Conservation (phyloP, 179 eudicot genomes). For the Silene noctiflora region DNA sequence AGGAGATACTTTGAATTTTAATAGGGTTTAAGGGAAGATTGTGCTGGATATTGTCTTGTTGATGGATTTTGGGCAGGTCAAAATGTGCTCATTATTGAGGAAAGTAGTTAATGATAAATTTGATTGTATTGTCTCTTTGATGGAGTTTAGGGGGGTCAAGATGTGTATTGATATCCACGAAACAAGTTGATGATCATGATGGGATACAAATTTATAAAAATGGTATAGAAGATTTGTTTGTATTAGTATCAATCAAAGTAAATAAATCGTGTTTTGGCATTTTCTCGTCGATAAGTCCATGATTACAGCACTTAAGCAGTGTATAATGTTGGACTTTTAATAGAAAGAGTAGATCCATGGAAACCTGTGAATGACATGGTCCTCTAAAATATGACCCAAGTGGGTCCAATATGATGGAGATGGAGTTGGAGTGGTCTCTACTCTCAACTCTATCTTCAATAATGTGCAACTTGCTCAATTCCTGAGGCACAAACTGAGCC, state of each 20-base stretch:
- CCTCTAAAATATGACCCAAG: constrained; percentile 5
- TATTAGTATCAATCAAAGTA: neutral
- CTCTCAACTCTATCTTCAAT: constrained; percentile 16
- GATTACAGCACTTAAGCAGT: too few species aligned
- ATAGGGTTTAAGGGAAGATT: neutral
- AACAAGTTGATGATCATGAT: constrained; percentile 2
- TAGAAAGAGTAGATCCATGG: constrained; percentile 18
- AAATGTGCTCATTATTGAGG: neutral
- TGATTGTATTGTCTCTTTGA: too few species aligned
- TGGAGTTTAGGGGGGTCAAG: neutral
- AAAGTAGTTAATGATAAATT: too few species aligned
- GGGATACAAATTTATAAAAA: neutral
- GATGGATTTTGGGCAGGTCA: neutral
- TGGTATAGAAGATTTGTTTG: neutral
- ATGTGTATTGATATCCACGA: neutral
- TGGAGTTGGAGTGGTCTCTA: constrained; percentile 6
- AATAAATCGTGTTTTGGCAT: neutral
- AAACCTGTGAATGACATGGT: constrained; percentile 10
- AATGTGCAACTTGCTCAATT: constrained; percentile 17
- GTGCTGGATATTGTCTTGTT: neutral
- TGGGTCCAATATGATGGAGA: constrained; percentile 11
- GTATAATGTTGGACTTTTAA: constrained; percentile 14
- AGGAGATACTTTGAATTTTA: neutral
- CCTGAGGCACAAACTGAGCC: constrained; percentile 14
- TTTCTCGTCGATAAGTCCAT: neutral